Conservation (phyloP, 2,329 filamentous ascomycete genomes). For the Hypoxylon sp. region DNA sequence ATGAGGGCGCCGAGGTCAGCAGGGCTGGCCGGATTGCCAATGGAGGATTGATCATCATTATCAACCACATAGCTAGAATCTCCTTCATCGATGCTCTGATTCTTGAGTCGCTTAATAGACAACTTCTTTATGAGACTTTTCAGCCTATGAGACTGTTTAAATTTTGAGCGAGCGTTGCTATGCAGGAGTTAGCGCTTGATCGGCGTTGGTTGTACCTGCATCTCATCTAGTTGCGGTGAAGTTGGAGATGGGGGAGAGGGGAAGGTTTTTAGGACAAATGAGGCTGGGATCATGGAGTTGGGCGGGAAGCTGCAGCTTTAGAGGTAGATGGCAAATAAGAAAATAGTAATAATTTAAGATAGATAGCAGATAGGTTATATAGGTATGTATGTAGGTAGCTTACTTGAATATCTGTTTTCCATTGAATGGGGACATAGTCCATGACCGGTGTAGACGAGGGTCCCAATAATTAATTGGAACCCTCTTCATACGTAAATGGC, state of each 20-base stretch:
- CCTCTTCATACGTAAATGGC: conserved; percentile 1
- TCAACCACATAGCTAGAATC: conserved; percentile 22
- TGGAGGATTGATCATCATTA: conserved; percentile 40
- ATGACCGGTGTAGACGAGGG: conserved; percentile 14
- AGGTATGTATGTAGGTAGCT: conserved; percentile 7
- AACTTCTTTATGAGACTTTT: conserved; percentile 38
- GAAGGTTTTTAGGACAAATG: background rate
- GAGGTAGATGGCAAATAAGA: background rate
- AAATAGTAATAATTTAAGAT: background rate
- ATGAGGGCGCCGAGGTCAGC: conserved; percentile 18
- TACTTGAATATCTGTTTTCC: conserved; percentile 39
- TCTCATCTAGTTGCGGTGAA: background rate
- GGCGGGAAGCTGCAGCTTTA: background rate
- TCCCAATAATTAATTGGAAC: conserved; percentile 26
- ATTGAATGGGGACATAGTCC: conserved; percentile 38
- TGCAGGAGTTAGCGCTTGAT: conserved; percentile 13
- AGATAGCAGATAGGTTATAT: background rate
- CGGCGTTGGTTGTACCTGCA: background rate
- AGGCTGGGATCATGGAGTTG: background rate
- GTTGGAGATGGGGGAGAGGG: background rate
- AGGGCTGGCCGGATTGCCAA: conserved; percentile 25
- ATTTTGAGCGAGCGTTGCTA: conserved; percentile 40
- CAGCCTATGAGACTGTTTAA: conserved; percentile 26
- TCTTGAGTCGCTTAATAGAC: conserved; percentile 33
- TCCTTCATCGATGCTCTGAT: conserved; percentile 14